These are phyloP conservation scores for Nidularia pulvinata DNA, from an alignment of 768 basidiomycete genomes.

Conservation along the genomic window DNA sequence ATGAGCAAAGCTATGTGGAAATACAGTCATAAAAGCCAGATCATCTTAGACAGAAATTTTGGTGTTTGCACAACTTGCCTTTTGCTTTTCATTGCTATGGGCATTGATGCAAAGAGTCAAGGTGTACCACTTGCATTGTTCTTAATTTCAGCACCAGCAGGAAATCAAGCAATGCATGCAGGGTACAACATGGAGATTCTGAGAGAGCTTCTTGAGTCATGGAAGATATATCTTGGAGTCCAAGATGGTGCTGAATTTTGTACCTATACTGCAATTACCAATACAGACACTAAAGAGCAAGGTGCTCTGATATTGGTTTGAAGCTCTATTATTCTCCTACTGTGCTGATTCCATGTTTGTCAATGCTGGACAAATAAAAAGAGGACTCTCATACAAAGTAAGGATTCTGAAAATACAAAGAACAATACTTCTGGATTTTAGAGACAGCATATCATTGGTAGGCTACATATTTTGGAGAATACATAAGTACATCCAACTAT, in stretches of 20 bases:
- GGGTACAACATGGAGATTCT: constrained; percentile 12
- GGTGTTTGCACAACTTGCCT: constrained; percentile 14
- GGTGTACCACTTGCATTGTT: constrained; percentile 29
- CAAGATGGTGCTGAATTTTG: constrained; percentile 9
- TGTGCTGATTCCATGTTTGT: constrained; percentile 40
- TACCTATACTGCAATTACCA: constrained; percentile 21
- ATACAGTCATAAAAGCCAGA: constrained; percentile 12
- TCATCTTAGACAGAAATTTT: constrained; percentile 19
- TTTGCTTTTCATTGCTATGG: constrained; percentile 28
- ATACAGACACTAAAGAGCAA: constrained; percentile 29
- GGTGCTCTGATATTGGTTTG: constrained; percentile 24
- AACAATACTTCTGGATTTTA: too few species aligned
- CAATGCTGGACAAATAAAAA: too few species aligned
- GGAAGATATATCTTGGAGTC: constrained; percentile 4
- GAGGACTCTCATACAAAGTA: too few species aligned
- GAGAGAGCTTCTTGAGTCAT: constrained; percentile 3
- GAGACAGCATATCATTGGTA: too few species aligned
- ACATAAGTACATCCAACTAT: too few species aligned
- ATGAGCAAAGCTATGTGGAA: constrained; percentile 16
- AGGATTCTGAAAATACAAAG: too few species aligned
- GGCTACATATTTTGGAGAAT: too few species aligned
- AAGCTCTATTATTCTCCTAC: constrained; percentile 22
- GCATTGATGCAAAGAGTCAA: constrained; percentile 16
- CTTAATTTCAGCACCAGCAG: constrained; percentile 13
- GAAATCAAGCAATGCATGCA: constrained; percentile 9